phyloP scores from a whole-genome alignment of 495 filamentous ascomycete genomes.

The Tuber aestivum region DNA sequence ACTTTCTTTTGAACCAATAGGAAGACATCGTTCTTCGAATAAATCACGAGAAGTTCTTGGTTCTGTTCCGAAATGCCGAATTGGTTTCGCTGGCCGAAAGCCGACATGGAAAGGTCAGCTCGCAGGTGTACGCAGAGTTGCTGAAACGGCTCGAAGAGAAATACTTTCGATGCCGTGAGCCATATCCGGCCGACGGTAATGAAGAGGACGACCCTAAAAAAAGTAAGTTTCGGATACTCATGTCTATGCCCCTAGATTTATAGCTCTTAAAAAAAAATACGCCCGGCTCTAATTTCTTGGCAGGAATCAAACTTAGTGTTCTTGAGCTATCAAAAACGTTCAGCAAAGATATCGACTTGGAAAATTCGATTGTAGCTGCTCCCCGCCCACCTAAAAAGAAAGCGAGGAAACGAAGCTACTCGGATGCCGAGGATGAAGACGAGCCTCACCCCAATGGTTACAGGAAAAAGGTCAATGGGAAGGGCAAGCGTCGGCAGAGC shows the following conservation, averaged over 20 bases:
- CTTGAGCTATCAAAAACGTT: slow-evolving; percentile 42
- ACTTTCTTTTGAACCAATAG: slow-evolving; percentile 1
- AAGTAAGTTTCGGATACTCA: slow-evolving; percentile 14
- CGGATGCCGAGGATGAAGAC: slow-evolving; percentile 45
- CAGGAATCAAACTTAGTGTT: slow-evolving; percentile 40
- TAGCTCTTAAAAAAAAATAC: background rate
- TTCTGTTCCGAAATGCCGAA: slow-evolving; percentile 70
- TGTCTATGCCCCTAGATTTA: background rate
- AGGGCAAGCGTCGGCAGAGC: slow-evolving; percentile 28
- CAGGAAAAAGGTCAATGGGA: slow-evolving; percentile 19
- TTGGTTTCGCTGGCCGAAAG: slow-evolving; percentile 59
- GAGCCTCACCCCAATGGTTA: slow-evolving; percentile 13
- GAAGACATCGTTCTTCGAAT: slow-evolving; percentile 64
- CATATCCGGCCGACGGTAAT: slow-evolving; percentile 48
- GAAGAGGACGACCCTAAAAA: slow-evolving; percentile 48
- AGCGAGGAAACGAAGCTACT: slow-evolving; percentile 44
- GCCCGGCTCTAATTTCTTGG: slow-evolving; percentile 2
- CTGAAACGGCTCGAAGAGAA: slow-evolving; percentile 64
- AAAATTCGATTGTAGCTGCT: slow-evolving; percentile 39
- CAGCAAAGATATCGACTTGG: slow-evolving; percentile 38
- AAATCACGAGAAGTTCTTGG: slow-evolving; percentile 77
- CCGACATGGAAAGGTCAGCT: slow-evolving; percentile 58
- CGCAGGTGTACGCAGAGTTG: slow-evolving; percentile 67
- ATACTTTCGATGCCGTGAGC: slow-evolving; percentile 61
- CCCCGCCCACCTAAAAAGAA: slow-evolving; percentile 44